Evolutionary conservation across 495 filamentous ascomycete genomes (phyloP).

Genomic region (Xylaria venustula): DNA sequence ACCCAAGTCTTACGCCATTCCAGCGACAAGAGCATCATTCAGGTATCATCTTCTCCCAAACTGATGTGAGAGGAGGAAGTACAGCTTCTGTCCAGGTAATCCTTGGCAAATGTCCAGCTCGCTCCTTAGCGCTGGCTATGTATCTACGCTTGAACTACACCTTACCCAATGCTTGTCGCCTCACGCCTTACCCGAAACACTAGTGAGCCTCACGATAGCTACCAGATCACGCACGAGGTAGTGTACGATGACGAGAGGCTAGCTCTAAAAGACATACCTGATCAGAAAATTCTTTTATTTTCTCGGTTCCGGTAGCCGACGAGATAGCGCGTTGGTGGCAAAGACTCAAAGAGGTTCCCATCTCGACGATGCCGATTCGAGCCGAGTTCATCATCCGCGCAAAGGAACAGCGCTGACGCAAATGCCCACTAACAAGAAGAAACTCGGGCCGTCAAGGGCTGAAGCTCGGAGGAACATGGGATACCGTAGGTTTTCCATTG

Average conservation of each 20-base stretch:
- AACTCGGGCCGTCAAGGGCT: background rate
- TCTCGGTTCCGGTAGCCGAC: no score
- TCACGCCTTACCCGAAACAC: conserved; percentile 2
- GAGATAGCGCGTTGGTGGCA: background rate
- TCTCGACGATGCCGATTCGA: background rate
- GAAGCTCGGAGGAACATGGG: background rate
- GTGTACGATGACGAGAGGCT: no score
- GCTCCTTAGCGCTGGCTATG: no score
- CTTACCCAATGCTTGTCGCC: background rate
- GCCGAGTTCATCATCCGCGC: background rate
- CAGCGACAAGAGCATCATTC: background rate
- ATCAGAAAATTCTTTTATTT: no score
- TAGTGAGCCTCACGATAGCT: conserved; percentile 4
- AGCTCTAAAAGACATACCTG: no score
- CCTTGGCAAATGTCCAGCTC: background rate
- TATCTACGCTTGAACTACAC: background rate
- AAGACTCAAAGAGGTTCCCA: no score
- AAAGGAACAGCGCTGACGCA: conserved; percentile 11
- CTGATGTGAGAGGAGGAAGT: background rate
- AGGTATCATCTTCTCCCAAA: background rate
- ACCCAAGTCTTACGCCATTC: conserved; percentile 3
- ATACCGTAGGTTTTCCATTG: background rate
- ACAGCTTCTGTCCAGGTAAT: background rate
- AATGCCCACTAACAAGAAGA: background rate
- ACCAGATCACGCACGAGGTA: no score